Evolutionary conservation across 139 green algal species (phyloP).

Genomic region (Desmodesmus armatus): DNA sequence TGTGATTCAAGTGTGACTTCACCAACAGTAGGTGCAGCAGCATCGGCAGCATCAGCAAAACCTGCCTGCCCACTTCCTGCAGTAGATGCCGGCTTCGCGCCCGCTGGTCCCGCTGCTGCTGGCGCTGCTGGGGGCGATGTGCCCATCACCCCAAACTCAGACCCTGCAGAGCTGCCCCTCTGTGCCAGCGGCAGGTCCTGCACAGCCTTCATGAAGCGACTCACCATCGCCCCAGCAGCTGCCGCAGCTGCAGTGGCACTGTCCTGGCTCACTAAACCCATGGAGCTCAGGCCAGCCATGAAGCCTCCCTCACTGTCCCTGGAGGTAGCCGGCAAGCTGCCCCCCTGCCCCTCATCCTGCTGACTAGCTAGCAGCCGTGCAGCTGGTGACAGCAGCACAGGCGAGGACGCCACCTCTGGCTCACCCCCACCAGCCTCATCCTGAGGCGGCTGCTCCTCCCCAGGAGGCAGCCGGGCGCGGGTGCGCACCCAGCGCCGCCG

Average conservation of each 20-base stretch:
- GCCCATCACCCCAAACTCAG: too few relatives aligned
- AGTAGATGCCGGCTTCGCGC: too few relatives aligned
- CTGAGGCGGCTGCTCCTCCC: constrained; percentile 25
- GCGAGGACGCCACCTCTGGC: not conserved
- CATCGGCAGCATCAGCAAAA: not conserved
- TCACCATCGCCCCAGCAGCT: constrained; percentile 27
- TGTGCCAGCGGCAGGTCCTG: not conserved
- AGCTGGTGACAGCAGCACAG: too few relatives aligned
- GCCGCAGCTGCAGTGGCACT: constrained; percentile 25
- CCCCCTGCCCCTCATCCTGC: not conserved
- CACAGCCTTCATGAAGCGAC: constrained; percentile 27
- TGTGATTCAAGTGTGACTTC: too few relatives aligned
- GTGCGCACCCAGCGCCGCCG: constrained; percentile 72
- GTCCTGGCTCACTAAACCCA: constrained; percentile 3
- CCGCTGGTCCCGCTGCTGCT: too few relatives aligned
- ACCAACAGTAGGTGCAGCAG: not conserved
- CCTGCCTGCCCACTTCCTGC: too few relatives aligned
- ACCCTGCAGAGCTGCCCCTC: not conserved
- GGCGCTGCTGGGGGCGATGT: not conserved
- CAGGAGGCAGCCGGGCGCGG: constrained; percentile 49
- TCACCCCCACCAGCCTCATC: not conserved
- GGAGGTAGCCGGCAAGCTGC: too few relatives aligned
- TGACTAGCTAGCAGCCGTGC: too few relatives aligned
- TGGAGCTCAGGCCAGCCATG: not conserved
- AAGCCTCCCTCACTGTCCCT: not conserved